Base-by-base conservation (phyloP, 495 filamentous ascomycete species). In the Xylaria bambusicola region DNA sequence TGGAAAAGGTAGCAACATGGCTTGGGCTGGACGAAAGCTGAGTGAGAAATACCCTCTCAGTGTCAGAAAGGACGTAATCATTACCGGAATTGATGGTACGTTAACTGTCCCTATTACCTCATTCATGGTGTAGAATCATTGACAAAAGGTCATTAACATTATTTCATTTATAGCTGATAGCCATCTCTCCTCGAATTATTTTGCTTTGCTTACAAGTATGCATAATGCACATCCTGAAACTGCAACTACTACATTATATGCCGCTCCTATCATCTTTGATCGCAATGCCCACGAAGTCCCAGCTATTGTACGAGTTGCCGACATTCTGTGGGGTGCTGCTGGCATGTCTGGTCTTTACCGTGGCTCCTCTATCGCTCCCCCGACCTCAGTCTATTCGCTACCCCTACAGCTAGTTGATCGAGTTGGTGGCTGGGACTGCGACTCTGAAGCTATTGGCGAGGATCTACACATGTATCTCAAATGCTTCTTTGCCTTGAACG, bases 381-480 rank as follows among this genome's bases (percentile, higher is more conserved):
- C 86, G 1, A 89, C 86, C 0, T 88, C 85, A 1, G 86, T 88
- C 20, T 89, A 89, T 66, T 88, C 86, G 17, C 66, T 88, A 2
- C 81, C 86, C 0, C 78, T 89, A 17, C 71, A 78, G 20, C 67
- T 89, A 31, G 84, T 83, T 31, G 83, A 88, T 63, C 73, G 76
- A 20, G 86, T 88, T 18, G 82, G 83, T 7, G 85, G 85, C 26
- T 88, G 84, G 85, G 85, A 87, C 61, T 83, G 81, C 60, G 84
- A 82, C 56, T 77, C 82, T 5, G 84, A 85, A 36, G 84, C 86
- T 13, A 88, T 89, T 57, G 86, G 86, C 48, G 86, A 89, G 66
- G 86, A 89, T 62, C 72, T 89, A 67, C 86, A 89, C 71, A 89
- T 89, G 86, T 84, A 87, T 57, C 73, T 88, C 49, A 88, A 89